phyloP scores from a whole-genome alignment of 495 filamentous ascomycete genomes.

The Friedmanniomyces simplex region DNA sequence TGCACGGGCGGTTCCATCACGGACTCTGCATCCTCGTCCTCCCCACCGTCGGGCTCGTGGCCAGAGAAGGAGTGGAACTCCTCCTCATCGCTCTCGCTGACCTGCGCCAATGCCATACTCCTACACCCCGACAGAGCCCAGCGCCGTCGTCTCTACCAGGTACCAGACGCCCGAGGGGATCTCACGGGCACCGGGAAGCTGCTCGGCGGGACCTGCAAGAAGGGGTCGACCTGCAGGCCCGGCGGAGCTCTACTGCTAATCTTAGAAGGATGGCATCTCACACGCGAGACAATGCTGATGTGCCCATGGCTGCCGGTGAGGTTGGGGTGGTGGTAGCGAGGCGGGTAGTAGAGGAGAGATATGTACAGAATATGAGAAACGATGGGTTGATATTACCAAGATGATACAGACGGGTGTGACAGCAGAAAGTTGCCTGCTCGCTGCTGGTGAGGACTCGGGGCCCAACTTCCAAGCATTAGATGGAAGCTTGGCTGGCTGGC shows the following conservation, averaged over 20 bases:
- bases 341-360: neutral
- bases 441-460: too few relatives aligned
- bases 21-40: slow-evolving; percentile 18
- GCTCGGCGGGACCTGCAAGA: neutral
- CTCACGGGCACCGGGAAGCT: neutral
- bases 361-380: neutral
- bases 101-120: neutral
- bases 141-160: neutral
- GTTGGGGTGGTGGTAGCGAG: neutral
- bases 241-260: neutral
- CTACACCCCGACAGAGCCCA: neutral
- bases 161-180: neutral
- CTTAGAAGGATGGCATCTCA: neutral
- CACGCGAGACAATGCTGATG: neutral
- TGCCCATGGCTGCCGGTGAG: neutral
- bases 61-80: slow-evolving; percentile 10
- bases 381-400: neutral
- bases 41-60: slow-evolving; percentile 4
- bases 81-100: slow-evolving; percentile 16
- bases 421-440: neutral
- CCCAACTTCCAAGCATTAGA: too few relatives aligned
- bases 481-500: too few relatives aligned
- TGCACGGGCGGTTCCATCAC: slow-evolving; percentile 46
- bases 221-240: neutral
- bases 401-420: neutral